Evolutionary conservation across 208 protist genomes (phyloP).

Genomic region (Zelonia costaricensis): DNA sequence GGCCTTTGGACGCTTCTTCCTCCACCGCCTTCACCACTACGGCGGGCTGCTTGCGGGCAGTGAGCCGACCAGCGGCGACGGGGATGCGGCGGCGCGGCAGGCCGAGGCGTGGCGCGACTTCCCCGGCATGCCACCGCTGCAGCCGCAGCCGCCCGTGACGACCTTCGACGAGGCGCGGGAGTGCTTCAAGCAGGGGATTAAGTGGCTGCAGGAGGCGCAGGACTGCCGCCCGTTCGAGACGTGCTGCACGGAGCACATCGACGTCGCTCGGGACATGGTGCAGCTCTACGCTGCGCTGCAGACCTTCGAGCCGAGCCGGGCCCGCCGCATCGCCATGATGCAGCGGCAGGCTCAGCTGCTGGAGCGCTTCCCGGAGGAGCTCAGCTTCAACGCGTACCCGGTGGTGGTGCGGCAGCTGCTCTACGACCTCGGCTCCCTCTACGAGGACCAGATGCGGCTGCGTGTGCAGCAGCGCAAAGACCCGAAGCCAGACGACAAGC

Average conservation of each 20-base stretch:
- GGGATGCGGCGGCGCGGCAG: constrained; percentile 19
- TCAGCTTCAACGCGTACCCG: constrained; percentile 90
- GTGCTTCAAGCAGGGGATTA: constrained; percentile 75
- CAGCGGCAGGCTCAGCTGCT: constrained; percentile 66
- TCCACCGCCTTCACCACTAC: constrained; percentile 77
- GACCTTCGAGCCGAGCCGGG: constrained; percentile 62
- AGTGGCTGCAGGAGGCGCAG: constrained; percentile 70
- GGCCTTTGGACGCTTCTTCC: constrained; percentile 75
- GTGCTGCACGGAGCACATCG: constrained; percentile 84
- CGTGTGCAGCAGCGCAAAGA: constrained; percentile 63
- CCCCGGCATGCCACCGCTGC: constrained; percentile 44
- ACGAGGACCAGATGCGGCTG: constrained; percentile 71
- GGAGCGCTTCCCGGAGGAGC: constrained; percentile 68
- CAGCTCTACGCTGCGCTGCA: constrained; percentile 62
- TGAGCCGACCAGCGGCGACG: constrained; percentile 6
- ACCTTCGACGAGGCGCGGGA: constrained; percentile 76
- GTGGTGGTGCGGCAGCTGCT: constrained; percentile 79
- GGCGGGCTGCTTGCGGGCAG: constrained; percentile 10
- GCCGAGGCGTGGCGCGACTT: constrained; percentile 70
- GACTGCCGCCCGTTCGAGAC: constrained; percentile 82
- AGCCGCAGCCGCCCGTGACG: constrained; percentile 35
- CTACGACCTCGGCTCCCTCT: constrained; percentile 80
- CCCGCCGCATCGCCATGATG: constrained; percentile 74
- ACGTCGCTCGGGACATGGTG: constrained; percentile 66
- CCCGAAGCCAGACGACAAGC: constrained; percentile 41